Conservation (phyloP, 768 basidiomycete genomes). For the Panus rudis region DNA sequence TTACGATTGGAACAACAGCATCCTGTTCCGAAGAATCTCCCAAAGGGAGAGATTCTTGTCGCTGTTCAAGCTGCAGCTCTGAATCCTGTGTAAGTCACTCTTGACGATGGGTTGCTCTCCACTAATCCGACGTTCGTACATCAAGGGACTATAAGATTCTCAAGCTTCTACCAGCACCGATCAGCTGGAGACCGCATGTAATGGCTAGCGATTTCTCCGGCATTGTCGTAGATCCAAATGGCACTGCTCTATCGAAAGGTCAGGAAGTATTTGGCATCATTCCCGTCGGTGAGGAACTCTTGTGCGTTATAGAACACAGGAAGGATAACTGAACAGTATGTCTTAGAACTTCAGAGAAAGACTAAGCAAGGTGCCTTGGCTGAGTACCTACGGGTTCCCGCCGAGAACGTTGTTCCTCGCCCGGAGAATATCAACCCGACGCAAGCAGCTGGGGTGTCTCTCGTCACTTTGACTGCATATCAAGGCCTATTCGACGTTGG, state of each 20-base stretch:
- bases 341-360: conserved; percentile 22
- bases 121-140: background rate
- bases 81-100: conserved; percentile 54
- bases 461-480: conserved; percentile 55
- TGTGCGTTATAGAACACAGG: background rate
- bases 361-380: conserved; percentile 49
- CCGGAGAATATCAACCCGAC: conserved; percentile 45
- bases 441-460: conserved; percentile 54
- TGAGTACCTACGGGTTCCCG: conserved; percentile 47
- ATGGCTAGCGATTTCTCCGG: conserved; percentile 63
- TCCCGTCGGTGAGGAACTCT: conserved; percentile 26
- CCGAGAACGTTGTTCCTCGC: conserved; percentile 31
- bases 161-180: conserved; percentile 37
- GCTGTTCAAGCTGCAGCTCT: conserved; percentile 49
- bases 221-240: conserved; percentile 48
- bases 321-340: conserved; percentile 16
- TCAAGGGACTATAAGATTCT: conserved; percentile 58
- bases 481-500: conserved; percentile 43
- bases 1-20: conserved; percentile 21
- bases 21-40: conserved; percentile 27
- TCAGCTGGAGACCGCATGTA: conserved; percentile 41
- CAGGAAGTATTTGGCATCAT: conserved; percentile 61
- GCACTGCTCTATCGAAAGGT: conserved; percentile 44
- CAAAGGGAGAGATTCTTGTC: conserved; percentile 40
- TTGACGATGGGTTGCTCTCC: background rate